Conservation (phyloP, 1,284 basidiomycete species). For the Peniophora sp. region DNA sequence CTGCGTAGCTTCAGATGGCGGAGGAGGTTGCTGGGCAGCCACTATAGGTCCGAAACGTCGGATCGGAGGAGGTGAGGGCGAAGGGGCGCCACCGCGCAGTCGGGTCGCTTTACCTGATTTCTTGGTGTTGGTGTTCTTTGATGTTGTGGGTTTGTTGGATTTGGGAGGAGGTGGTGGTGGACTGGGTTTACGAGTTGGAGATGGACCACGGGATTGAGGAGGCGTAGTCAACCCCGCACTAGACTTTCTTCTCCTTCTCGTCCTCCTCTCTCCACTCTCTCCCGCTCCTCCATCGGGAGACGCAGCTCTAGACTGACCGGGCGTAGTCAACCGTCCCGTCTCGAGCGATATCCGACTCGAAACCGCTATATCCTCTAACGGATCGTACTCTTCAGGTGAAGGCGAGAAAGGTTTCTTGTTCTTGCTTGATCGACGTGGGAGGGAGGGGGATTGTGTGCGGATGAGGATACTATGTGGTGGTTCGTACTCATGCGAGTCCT, state of each 20-base stretch:
- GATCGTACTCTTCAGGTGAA: not conserved
- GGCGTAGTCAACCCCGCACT: slow-evolving; percentile 7
- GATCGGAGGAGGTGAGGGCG: not conserved
- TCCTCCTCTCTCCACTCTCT: too few species aligned
- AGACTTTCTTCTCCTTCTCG: too few species aligned
- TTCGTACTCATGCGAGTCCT: not conserved
- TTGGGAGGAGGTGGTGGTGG: not conserved
- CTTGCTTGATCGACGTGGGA: too few species aligned
- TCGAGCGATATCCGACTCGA: slow-evolving; percentile 9
- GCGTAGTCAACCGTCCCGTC: slow-evolving; percentile 12
- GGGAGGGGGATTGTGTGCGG: too few species aligned
- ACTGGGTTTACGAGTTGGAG: not conserved
- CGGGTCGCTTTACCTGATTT: not conserved
- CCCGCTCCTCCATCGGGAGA: slow-evolving; percentile 2
- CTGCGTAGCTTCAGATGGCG: not conserved
- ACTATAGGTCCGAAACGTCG: slow-evolving; percentile 1
- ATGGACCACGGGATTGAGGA: slow-evolving; percentile 1
- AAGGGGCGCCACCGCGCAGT: not conserved
- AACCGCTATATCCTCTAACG: slow-evolving; percentile 11
- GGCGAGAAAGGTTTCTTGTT: not conserved
- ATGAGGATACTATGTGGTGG: too few species aligned
- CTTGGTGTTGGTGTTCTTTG: not conserved
- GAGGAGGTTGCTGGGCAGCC: not conserved
- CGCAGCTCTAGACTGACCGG: slow-evolving; percentile 4
- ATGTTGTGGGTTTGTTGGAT: not conserved